Percentiles rank a stretch among this genome's conserved stretches.
These are phyloP conservation scores for Sugiyamaella boreocaroliniensis DNA, from an alignment of 805 yeast genomes.

Conservation along the genomic window DNA sequence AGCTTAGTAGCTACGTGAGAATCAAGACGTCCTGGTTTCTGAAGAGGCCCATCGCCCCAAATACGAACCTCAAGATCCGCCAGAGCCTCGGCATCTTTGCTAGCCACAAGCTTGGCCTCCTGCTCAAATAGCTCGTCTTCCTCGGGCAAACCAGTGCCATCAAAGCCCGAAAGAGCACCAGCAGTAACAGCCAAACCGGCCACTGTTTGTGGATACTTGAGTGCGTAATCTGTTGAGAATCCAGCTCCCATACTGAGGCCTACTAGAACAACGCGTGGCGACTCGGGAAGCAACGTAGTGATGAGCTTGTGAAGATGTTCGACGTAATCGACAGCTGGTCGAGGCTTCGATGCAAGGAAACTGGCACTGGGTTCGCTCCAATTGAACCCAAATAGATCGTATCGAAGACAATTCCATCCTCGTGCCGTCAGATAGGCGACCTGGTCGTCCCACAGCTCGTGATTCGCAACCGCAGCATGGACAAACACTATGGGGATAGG, in stretches of 20 bases:
- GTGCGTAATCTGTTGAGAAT: neutral
- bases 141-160: neutral
- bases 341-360: neutral
- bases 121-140: neutral
- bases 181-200: neutral
- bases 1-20: neutral
- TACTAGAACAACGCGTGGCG: neutral
- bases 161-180: conserved; percentile 2
- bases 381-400: neutral
- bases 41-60: conserved; percentile 8
- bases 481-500: neutral
- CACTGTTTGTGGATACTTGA: conserved; percentile 1
- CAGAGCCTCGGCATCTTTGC: neutral
- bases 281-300: neutral
- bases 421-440: neutral
- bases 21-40: neutral
- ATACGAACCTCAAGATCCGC: conserved; percentile 1
- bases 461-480: conserved; percentile 4
- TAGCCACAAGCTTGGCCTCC: neutral
- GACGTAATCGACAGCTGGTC: neutral
- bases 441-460: conserved; percentile 1
- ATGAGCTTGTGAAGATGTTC: neutral
- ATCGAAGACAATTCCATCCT: conserved; percentile 1
- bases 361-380: neutral
- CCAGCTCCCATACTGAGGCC: conserved; percentile 6